These are phyloP conservation scores for Xylaria cubensis DNA, from an alignment of 495 filamentous ascomycete genomes.

Conservation along the genomic window DNA sequence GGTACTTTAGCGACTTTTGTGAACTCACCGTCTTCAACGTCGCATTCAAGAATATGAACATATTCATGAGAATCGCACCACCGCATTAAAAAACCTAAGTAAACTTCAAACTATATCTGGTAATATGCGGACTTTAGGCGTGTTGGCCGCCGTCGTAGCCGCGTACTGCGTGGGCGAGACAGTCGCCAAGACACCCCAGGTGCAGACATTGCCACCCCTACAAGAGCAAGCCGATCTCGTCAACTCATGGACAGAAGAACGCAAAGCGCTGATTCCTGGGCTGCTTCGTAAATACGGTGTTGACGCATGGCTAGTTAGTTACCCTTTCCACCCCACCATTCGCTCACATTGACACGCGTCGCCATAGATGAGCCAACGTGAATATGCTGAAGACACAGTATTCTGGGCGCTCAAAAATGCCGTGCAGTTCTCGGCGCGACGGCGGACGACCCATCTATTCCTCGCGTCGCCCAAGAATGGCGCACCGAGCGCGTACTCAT, in stretches of 20 bases:
- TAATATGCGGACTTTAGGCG: constrained; percentile 32
- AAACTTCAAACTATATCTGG: neutral
- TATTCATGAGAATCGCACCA: neutral
- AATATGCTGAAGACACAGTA: constrained; percentile 56
- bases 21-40: neutral
- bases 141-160: constrained; percentile 23
- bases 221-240: constrained; percentile 50
- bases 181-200: constrained; percentile 38
- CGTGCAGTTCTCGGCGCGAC: constrained; percentile 51
- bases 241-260: constrained; percentile 50
- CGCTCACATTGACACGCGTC: constrained; percentile 4
- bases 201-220: constrained; percentile 47
- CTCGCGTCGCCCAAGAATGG: constrained; percentile 41
- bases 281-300: constrained; percentile 52
- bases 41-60: neutral
- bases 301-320: constrained; percentile 55
- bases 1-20: neutral
- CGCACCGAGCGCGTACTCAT: constrained; percentile 37
- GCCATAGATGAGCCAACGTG: constrained; percentile 53
- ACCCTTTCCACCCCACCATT: neutral
- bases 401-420: constrained; percentile 57
- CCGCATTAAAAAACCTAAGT: neutral
- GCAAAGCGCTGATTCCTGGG: constrained; percentile 45
- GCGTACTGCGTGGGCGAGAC: constrained; percentile 12
- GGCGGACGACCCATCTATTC: constrained; percentile 53